Evolutionary conservation across 768 basidiomycete genomes (phyloP).

Genomic region (Xerocomellus chrysenteron): DNA sequence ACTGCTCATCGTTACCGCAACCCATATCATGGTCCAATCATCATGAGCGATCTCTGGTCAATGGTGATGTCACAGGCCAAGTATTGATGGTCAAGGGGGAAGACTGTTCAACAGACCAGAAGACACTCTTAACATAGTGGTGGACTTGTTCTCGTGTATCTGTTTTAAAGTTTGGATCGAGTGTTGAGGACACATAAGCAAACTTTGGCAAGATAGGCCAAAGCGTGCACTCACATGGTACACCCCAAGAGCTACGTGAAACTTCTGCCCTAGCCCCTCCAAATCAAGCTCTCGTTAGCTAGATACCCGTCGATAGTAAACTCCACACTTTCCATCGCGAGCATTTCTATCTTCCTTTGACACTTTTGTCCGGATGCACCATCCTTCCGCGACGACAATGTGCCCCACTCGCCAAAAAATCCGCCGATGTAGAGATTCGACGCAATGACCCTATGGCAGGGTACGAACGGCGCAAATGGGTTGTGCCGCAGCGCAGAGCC

Average conservation of each 20-base stretch:
- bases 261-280: constrained; percentile 4
- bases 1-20: too few relatives aligned
- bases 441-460: constrained; percentile 70
- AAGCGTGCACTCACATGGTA: background rate
- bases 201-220: background rate
- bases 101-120: constrained; percentile 43
- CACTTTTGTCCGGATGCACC: constrained; percentile 37
- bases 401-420: constrained; percentile 61
- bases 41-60: constrained; percentile 67
- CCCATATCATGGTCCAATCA: too few relatives aligned
- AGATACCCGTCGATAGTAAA: constrained; percentile 50
- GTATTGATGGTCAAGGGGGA: constrained; percentile 69
- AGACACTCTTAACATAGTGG: constrained; percentile 21
- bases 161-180: background rate
- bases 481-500: constrained; percentile 63
- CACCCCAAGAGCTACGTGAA: background rate
- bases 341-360: constrained; percentile 48
- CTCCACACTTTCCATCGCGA: constrained; percentile 51
- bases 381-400: constrained; percentile 6
- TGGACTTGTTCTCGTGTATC: background rate
- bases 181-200: background rate
- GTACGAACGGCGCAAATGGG: constrained; percentile 65
- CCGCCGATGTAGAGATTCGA: constrained; percentile 61
- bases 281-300: constrained; percentile 19
- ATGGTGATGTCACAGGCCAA: constrained; percentile 67